Evolutionary conservation across 345 rosid genomes (phyloP).

Genomic region (Dovyalis caffra): DNA sequence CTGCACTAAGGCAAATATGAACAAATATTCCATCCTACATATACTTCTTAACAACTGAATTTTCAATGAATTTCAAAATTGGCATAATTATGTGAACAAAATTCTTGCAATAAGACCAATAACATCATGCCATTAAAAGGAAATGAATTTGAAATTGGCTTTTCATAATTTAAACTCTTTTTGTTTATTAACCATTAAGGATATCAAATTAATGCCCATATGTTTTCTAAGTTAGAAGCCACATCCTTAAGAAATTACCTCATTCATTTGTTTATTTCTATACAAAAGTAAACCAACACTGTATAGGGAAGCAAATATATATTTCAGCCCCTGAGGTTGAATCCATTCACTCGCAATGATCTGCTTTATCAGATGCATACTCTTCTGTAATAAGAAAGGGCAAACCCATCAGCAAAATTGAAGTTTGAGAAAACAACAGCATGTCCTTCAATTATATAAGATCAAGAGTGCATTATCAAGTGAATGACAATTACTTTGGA

Average conservation of each 20-base stretch:
- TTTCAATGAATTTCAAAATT: not conserved
- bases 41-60: not conserved
- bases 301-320: constrained; percentile 55
- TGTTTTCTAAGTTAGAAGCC: constrained; percentile 7
- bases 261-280: constrained; percentile 57
- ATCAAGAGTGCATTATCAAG: constrained; percentile 6
- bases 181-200: not conserved
- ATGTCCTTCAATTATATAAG: not conserved
- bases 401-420: constrained; percentile 22
- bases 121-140: not conserved
- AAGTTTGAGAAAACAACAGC: constrained; percentile 20
- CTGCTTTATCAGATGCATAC: constrained; percentile 41
- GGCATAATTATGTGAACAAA: not conserved
- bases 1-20: not conserved
- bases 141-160: not conserved
- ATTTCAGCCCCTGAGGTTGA: constrained; percentile 60
- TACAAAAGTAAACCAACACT: constrained; percentile 62
- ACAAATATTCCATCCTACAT: not conserved
- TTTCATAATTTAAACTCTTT: too few relatives aligned
- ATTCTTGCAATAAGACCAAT: not conserved
- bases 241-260: constrained; percentile 46
- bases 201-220: not conserved
- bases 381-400: constrained; percentile 51
- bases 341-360: constrained; percentile 64
- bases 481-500: not conserved